phyloP scores from a whole-genome alignment of 1,139 yeast species.

The Nakaseomyces kungkrabaensis region DNA sequence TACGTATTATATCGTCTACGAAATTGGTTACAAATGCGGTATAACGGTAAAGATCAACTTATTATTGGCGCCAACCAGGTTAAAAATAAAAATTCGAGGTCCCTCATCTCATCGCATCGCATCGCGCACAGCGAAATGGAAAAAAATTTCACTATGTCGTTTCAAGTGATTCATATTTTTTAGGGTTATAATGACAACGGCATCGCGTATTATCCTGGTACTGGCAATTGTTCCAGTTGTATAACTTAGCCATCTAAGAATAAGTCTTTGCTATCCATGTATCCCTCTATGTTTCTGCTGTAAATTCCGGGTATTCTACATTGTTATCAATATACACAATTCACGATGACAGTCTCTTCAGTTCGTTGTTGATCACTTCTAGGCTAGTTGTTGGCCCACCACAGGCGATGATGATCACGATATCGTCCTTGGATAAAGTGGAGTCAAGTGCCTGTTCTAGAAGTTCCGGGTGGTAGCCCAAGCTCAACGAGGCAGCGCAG shows the following conservation, averaged over 20 bases:
- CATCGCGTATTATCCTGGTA: too few species aligned
- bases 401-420: slow-evolving; percentile 49
- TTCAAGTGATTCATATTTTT: background rate
- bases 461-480: slow-evolving; percentile 34
- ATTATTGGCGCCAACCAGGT: background rate
- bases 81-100: too few species aligned
- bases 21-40: background rate
- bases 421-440: slow-evolving; percentile 35
- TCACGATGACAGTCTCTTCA: background rate
- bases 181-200: too few species aligned
- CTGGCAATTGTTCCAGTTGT: too few species aligned
- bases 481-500: slow-evolving; percentile 57
- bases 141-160: background rate
- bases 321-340: too few species aligned
- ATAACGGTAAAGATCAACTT: too few species aligned
- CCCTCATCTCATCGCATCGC: background rate
- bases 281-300: too few species aligned
- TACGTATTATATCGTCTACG: too few species aligned
- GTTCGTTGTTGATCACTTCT: slow-evolving; percentile 17
- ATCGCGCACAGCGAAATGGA: background rate
- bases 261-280: too few species aligned
- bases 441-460: slow-evolving; percentile 26
- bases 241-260: too few species aligned
- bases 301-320: too few species aligned
- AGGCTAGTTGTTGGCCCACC: slow-evolving; percentile 45